Conservation (phyloP, 2,329 filamentous ascomycete species). For the Daldinia sp. region DNA sequence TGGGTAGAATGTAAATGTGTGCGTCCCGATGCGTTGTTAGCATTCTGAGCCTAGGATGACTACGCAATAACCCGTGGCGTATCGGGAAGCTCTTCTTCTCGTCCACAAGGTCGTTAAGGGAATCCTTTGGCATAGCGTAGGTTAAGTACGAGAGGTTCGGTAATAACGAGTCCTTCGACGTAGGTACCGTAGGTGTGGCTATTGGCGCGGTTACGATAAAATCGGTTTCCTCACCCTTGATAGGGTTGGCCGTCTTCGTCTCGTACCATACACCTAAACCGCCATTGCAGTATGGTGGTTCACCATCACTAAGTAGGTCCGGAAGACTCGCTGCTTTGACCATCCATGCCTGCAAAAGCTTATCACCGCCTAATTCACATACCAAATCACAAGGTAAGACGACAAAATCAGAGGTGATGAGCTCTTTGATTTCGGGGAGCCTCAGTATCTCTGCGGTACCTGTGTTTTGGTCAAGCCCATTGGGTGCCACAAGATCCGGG, state of each 20-base stretch:
- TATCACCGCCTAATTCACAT: slow-evolving; percentile 86
- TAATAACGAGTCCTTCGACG: slow-evolving; percentile 73
- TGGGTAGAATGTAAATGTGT: slow-evolving; percentile 93
- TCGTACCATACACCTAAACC: slow-evolving; percentile 93
- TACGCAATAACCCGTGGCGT: slow-evolving; percentile 79
- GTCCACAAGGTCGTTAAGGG: slow-evolving; percentile 84
- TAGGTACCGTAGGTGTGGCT: slow-evolving; percentile 66
- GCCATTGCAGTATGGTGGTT: slow-evolving; percentile 69
- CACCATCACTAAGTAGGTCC: slow-evolving; percentile 65
- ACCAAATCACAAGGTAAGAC: slow-evolving; percentile 94
- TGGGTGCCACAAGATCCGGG: slow-evolving; percentile 81
- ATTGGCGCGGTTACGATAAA: slow-evolving; percentile 85
- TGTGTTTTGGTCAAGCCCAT: slow-evolving; percentile 81
- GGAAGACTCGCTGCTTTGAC: slow-evolving; percentile 79
- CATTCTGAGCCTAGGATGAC: slow-evolving; percentile 82
- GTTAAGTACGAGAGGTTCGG: slow-evolving; percentile 80
- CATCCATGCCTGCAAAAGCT: slow-evolving; percentile 92
- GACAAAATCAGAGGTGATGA: slow-evolving; percentile 87
- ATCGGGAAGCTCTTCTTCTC: slow-evolving; percentile 79
- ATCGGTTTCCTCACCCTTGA: slow-evolving; percentile 93
- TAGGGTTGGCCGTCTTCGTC: slow-evolving; percentile 77
- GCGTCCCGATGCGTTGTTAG: slow-evolving; percentile 88
- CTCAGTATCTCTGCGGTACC: slow-evolving; percentile 91
- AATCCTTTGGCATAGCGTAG: slow-evolving; percentile 89
- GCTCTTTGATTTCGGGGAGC: slow-evolving; percentile 81